Percentiles rank a stretch among this genome's conserved stretches.
Conservation (phyloP, 2,329 filamentous ascomycete genomes). For the Sclerotinia glacialis region DNA sequence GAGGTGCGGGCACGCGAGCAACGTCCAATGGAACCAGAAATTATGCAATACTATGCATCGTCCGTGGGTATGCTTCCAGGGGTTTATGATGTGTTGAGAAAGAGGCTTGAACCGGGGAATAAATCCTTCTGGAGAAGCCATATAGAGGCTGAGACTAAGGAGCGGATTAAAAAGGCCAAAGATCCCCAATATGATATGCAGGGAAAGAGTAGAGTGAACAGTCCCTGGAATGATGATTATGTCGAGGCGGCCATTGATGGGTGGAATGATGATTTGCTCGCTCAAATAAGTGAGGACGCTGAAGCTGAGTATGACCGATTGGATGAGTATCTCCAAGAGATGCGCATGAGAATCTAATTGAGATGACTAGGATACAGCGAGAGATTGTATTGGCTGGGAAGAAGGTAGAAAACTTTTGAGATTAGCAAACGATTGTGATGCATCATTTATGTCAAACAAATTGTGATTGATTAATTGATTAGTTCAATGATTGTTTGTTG, state of each 20-base stretch:
- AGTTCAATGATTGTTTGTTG: neutral
- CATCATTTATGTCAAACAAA: neutral
- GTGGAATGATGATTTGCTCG: neutral
- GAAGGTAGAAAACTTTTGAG: neutral
- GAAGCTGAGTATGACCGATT: neutral
- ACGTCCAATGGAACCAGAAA: neutral
- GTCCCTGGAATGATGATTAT: constrained; percentile 25
- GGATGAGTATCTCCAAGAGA: no score
- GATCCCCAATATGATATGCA: constrained; percentile 27
- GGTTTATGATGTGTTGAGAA: neutral
- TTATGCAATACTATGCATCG: neutral
- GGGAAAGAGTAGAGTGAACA: constrained; percentile 21
- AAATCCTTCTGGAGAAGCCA: constrained; percentile 25
- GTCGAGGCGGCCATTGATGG: neutral
- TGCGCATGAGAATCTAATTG: neutral
- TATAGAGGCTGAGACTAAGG: constrained; percentile 19
- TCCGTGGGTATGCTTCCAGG: neutral
- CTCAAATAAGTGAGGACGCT: neutral
- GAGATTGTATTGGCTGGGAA: neutral
- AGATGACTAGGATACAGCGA: neutral
- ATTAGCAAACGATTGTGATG: neutral
- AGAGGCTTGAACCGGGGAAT: neutral
- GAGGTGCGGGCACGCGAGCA: no score
- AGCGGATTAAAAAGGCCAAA: constrained; percentile 29
- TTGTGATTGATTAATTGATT: neutral